Conservation (phyloP, 208 protist species). For the Angomonas ambiguus region DNA sequence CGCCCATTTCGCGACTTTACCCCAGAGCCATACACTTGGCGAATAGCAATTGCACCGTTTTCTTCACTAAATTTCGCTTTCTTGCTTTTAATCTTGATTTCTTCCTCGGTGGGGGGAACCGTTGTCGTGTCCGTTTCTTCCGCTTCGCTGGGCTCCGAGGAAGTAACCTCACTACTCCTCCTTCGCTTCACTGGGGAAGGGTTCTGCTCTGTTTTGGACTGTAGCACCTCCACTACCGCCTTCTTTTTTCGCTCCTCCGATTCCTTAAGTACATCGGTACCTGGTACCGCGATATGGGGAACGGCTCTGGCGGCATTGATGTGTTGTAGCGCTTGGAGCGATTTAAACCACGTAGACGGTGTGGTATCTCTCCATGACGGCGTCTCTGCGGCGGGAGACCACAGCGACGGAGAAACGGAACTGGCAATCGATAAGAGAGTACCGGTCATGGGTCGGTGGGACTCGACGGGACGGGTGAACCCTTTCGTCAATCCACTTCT, state of each 20-base stretch:
- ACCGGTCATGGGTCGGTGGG: conserved; percentile 77
- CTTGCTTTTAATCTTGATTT: background rate
- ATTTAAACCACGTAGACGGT: conserved; percentile 54
- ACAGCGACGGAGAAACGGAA: conserved; percentile 7
- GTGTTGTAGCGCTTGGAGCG: conserved; percentile 42
- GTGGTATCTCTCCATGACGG: conserved; percentile 14
- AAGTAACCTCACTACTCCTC: background rate
- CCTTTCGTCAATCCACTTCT: background rate
- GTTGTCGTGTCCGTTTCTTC: background rate
- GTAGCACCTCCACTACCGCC: background rate
- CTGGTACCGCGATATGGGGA: conserved; percentile 50
- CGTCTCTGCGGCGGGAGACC: background rate
- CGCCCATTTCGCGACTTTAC: conserved; percentile 34
- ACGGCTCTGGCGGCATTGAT: conserved; percentile 25
- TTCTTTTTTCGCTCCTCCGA: conserved; percentile 13
- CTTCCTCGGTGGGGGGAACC: background rate
- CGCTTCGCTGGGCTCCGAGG: background rate
- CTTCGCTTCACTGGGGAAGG: background rate
- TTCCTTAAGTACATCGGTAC: conserved; percentile 36
- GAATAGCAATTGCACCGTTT: conserved; percentile 29
- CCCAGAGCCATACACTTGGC: conserved; percentile 42
- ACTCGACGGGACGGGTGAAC: conserved; percentile 15
- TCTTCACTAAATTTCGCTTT: conserved; percentile 7
- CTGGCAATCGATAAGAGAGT: conserved; percentile 61
- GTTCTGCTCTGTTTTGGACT: conserved; percentile 2